Percentiles rank a stretch among this genome's conserved stretches.
Evolutionary conservation across 345 rosid genomes (phyloP).

Genomic region (Arabidopsis arenosa): DNA sequence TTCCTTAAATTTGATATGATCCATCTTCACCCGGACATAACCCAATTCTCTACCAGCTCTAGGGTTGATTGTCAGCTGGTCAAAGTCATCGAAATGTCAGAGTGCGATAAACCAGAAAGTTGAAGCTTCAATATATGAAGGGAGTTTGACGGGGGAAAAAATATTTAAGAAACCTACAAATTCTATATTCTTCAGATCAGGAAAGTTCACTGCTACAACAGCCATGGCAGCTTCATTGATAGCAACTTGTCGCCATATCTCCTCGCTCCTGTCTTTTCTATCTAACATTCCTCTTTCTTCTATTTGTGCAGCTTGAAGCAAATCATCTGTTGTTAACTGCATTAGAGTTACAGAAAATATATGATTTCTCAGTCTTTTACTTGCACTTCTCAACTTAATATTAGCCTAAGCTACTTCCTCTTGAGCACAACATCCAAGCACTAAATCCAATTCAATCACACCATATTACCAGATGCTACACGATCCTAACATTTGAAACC

Average conservation of each 20-base stretch:
- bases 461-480: constrained; percentile 20
- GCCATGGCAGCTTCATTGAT: constrained; percentile 96
- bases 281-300: constrained; percentile 96
- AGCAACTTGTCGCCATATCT: constrained; percentile 88
- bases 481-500: constrained; percentile 3
- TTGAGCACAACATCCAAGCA: not conserved
- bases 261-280: constrained; percentile 77
- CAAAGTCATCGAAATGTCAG: constrained; percentile 32
- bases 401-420: constrained; percentile 11
- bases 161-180: constrained; percentile 60
- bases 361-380: constrained; percentile 10
- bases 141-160: not conserved
- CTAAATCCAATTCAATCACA: constrained; percentile 5
- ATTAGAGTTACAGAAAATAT: constrained; percentile 22
- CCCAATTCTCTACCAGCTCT: constrained; percentile 95
- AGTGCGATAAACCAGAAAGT: constrained; percentile 1
- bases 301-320: constrained; percentile 94
- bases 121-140: constrained; percentile 3
- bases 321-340: constrained; percentile 95
- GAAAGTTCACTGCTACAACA: constrained; percentile 88
- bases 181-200: constrained; percentile 86
- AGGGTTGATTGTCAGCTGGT: constrained; percentile 86
- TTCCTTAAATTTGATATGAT: constrained; percentile 76
- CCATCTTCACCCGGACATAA: constrained; percentile 87
- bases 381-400: not conserved